Conservation (phyloP, 2,329 filamentous ascomycete species). For the Talaromyces rugulosus region DNA sequence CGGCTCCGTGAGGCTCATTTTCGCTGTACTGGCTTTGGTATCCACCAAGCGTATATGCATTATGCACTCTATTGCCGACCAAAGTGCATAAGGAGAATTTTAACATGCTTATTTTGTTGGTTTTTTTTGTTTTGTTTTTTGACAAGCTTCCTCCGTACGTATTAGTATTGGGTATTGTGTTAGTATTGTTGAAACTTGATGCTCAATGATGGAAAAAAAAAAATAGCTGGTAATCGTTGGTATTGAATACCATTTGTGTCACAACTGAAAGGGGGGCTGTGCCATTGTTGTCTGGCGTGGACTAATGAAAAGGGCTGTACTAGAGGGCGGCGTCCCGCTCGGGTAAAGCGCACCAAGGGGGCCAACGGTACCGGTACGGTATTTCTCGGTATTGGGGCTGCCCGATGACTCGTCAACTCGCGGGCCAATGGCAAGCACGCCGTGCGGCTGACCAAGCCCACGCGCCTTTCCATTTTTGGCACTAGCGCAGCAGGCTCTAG, state of each 20-base stretch:
- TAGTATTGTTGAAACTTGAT: too few relatives aligned
- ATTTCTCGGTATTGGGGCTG: neutral
- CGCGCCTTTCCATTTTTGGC: neutral
- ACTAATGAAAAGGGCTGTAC: neutral
- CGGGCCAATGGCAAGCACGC: neutral
- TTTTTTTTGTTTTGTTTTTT: too few relatives aligned
- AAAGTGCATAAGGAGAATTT: too few relatives aligned
- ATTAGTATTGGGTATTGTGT: too few relatives aligned
- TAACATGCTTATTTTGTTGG: too few relatives aligned
- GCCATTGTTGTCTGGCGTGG: neutral
- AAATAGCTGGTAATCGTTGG: neutral
- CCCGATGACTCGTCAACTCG: neutral
- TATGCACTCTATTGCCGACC: too few relatives aligned
- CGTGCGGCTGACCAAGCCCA: neutral
- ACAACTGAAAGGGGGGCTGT: neutral
- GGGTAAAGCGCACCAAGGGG: neutral
- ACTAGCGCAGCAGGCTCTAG: neutral
- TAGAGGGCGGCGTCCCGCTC: neutral
- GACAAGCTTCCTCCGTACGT: too few relatives aligned
- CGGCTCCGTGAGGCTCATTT: neutral
- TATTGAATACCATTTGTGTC: neutral
- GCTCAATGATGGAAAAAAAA: neutral
- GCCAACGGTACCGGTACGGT: neutral
- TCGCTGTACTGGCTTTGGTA: neutral
- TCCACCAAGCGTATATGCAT: too few relatives aligned